A percentile compares a stretch with the other conserved stretches of the same genome.
These are phyloP conservation scores for Suhomyces choctaworum DNA, from an alignment of 1,139 yeast genomes.

Conservation along the genomic window DNA sequence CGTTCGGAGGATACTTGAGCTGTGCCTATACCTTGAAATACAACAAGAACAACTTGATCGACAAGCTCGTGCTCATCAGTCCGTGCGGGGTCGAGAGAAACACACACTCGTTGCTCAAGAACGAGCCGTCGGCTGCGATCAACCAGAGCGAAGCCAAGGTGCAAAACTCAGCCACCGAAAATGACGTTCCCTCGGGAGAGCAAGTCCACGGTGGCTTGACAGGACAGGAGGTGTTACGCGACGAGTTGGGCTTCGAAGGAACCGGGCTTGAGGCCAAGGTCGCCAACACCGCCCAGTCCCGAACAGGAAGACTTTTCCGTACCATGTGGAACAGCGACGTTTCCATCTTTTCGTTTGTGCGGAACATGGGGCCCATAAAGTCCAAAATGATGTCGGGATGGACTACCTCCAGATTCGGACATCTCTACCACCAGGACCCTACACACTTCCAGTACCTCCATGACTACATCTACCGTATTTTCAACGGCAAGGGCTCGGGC, in stretches of 20 bases:
- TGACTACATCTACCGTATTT: conserved; percentile 43
- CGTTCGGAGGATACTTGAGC: conserved; percentile 89
- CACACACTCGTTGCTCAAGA: conserved; percentile 30
- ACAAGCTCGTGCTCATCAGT: conserved; percentile 43
- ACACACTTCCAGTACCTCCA: conserved; percentile 37
- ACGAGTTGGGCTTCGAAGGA: conserved; percentile 2
- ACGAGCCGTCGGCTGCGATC: conserved; percentile 14
- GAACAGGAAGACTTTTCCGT: conserved; percentile 26
- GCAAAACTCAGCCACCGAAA: conserved; percentile 17
- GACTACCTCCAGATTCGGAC: conserved; percentile 45
- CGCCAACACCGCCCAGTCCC: conserved; percentile 14
- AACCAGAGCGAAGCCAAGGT: conserved; percentile 13
- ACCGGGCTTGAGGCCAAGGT: conserved; percentile 11
- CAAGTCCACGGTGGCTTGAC: conserved; percentile 6
- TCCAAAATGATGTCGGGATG: conserved; percentile 41
- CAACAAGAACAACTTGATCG: conserved; percentile 33
- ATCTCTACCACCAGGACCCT: conserved; percentile 32
- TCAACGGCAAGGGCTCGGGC: conserved; percentile 46
- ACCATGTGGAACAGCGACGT: conserved; percentile 39
- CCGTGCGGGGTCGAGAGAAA: conserved; percentile 50
- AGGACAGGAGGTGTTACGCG: conserved; percentile 1
- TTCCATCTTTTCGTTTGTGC: conserved; percentile 40
- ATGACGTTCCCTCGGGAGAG: conserved; percentile 14
- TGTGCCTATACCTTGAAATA: conserved; percentile 75
- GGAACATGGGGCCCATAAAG: conserved; percentile 38